Conservation (phyloP, 2,329 filamentous ascomycete genomes). For the Pseudogymnoascus sp. region DNA sequence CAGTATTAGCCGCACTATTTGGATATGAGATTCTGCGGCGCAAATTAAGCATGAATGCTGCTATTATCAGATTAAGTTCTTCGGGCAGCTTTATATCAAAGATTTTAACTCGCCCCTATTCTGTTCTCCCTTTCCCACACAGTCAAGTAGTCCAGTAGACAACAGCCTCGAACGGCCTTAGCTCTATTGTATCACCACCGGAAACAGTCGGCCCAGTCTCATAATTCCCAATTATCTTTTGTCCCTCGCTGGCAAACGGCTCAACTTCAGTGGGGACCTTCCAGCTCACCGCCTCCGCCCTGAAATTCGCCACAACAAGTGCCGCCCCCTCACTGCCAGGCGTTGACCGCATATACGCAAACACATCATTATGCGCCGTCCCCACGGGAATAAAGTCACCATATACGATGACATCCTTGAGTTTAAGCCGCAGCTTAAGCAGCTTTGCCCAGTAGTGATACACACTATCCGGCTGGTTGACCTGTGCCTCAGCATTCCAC, state of each 20-base stretch:
- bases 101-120: neutral
- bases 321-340: slow-evolving; percentile 14
- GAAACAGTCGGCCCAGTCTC: neutral
- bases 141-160: slow-evolving; percentile 5
- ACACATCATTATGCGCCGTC: slow-evolving; percentile 47
- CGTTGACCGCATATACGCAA: slow-evolving; percentile 45
- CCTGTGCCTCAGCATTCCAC: slow-evolving; percentile 58
- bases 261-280: slow-evolving; percentile 13
- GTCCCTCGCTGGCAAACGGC: neutral
- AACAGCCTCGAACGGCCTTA: slow-evolving; percentile 23
- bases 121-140: neutral
- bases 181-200: slow-evolving; percentile 10
- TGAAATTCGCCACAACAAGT: slow-evolving; percentile 22
- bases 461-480: slow-evolving; percentile 43
- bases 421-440: slow-evolving; percentile 53
- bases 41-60: neutral
- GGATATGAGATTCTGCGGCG: neutral
- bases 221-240: slow-evolving; percentile 20
- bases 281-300: slow-evolving; percentile 19
- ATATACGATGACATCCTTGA: slow-evolving; percentile 60
- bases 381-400: slow-evolving; percentile 53
- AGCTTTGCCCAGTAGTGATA: slow-evolving; percentile 57
- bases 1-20: neutral
- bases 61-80: neutral
- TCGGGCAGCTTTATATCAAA: neutral